Base-by-base conservation (phyloP, 163 green algal genomes). In the Prototheca wickerhamii region DNA sequence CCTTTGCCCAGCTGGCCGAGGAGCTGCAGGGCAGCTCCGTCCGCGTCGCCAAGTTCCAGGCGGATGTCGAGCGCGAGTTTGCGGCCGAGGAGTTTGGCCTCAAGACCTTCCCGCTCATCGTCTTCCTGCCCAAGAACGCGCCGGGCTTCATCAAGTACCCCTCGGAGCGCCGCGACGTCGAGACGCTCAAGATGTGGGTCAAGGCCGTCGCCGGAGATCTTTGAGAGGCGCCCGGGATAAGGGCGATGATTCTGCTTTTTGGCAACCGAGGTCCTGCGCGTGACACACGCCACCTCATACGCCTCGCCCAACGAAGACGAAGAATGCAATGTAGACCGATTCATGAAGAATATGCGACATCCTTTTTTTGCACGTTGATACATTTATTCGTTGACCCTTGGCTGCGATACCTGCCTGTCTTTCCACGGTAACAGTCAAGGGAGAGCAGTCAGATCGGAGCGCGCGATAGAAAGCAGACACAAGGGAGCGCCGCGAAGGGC, bases 81-180 rank as follows among this genome's bases (percentile, higher is more conserved):
- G 73, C 74, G 29, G 74, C 71, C 28, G 72, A 77, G 2, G 85
- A 85, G 63, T 78, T 97, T 60, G 82, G 85, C 25, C 79, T 97
- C 2, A 83, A 87, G 69, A 96, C 90, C 60, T 98, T 96, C 83
- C 91, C 91, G 54, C 93, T 84, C 40, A 87, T 98, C 35, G 76
- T 95, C 21, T 76, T 92, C 70, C 70, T 97, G 76, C 85, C 86
- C 40, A 84, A 86, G 72, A 69, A 12, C 29, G 18, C 67, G 0
- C 18, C 60, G 60, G 60, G 31, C 21, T 73, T 86, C 42, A 72
- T 93, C 50, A 92, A 89, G 71, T 96, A 91, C 76, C 81, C 85
- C 42, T 83, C 66, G 5, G 90, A 97, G 78, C 73, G 83, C n/a
- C 77, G 91, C 26, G 89, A 95, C 56, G 60, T 72, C 0, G 88